Conservation (phyloP, 2,329 filamentous ascomycete species). For the Fusarium protoensiforme region DNA sequence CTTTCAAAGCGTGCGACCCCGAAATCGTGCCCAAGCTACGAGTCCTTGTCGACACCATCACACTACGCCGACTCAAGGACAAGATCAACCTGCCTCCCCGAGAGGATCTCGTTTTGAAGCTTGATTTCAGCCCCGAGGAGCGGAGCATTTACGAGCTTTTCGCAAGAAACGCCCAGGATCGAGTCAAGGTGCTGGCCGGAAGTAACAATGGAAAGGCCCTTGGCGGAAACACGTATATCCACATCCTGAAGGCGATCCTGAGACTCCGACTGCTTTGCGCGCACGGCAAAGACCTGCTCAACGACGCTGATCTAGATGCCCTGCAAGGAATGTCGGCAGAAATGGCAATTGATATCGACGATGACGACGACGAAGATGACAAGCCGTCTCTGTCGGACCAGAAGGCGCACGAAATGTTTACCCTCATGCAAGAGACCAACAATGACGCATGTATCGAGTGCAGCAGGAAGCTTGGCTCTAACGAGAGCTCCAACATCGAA, state of each 20-base stretch:
- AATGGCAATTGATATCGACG: conserved; percentile 89
- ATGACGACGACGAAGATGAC: conserved; percentile 75
- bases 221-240: conserved; percentile 89
- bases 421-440: conserved; percentile 84
- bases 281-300: conserved; percentile 91
- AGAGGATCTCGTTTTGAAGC: conserved; percentile 75
- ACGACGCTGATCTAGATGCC: conserved; percentile 81
- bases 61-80: conserved; percentile 90
- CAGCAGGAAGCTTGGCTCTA: conserved; percentile 69
- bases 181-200: conserved; percentile 79
- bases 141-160: conserved; percentile 85
- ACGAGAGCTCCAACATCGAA: conserved; percentile 66
- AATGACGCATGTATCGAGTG: conserved; percentile 80
- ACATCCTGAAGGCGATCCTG: conserved; percentile 91
- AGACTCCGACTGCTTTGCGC: conserved; percentile 91
- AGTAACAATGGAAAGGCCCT: conserved; percentile 70
- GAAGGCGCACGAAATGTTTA: conserved; percentile 87
- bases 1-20: conserved; percentile 88
- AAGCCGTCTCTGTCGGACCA: conserved; percentile 70
- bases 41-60: conserved; percentile 93
- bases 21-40: conserved; percentile 87
- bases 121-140: conserved; percentile 83
- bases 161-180: conserved; percentile 80
- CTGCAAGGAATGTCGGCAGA: conserved; percentile 85
- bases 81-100: conserved; percentile 84